Percentiles rank a stretch among this genome's conserved stretches.
phyloP scores from a whole-genome alignment of 2,329 filamentous ascomycete species.

The Fusarium incarnatum region DNA sequence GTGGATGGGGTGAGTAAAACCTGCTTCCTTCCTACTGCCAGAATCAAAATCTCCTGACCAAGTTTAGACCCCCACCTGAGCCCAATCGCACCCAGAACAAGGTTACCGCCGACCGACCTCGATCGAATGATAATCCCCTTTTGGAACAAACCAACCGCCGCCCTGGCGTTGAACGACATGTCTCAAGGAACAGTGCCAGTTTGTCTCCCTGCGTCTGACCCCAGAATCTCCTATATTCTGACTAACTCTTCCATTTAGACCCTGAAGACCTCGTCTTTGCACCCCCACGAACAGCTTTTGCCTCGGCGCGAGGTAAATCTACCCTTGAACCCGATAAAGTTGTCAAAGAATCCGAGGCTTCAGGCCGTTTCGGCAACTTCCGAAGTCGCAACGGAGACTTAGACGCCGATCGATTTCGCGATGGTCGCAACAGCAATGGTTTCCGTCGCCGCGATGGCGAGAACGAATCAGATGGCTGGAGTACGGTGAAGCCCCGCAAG shows the following conservation, averaged over 20 bases:
- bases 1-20: conserved; percentile 87
- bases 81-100: conserved; percentile 60
- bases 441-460: conserved; percentile 68
- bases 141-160: conserved; percentile 65
- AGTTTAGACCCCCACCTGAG: conserved; percentile 58
- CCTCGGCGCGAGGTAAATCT: conserved; percentile 74
- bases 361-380: conserved; percentile 69
- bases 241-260: conserved; percentile 55
- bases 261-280: conserved; percentile 87
- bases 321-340: conserved; percentile 66
- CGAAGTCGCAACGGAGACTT: conserved; percentile 63
- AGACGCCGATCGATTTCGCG: conserved; percentile 64
- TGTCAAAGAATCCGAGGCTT: conserved; percentile 62
- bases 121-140: conserved; percentile 58
- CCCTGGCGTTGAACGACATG: conserved; percentile 63
- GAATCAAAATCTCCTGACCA: conserved; percentile 38
- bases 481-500: conserved; percentile 77
- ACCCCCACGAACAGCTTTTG: conserved; percentile 84
- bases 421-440: conserved; percentile 60
- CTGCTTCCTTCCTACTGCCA: conserved; percentile 4
- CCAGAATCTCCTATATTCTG: conserved; percentile 15
- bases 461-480: conserved; percentile 78
- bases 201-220: conserved; percentile 47
- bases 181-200: conserved; percentile 69
- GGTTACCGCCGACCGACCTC: conserved; percentile 57